A percentile compares a stretch with the other conserved stretches of the same genome.
phyloP scores from a whole-genome alignment of 2,329 filamentous ascomycete genomes.

The Stenocarpella maydis region DNA sequence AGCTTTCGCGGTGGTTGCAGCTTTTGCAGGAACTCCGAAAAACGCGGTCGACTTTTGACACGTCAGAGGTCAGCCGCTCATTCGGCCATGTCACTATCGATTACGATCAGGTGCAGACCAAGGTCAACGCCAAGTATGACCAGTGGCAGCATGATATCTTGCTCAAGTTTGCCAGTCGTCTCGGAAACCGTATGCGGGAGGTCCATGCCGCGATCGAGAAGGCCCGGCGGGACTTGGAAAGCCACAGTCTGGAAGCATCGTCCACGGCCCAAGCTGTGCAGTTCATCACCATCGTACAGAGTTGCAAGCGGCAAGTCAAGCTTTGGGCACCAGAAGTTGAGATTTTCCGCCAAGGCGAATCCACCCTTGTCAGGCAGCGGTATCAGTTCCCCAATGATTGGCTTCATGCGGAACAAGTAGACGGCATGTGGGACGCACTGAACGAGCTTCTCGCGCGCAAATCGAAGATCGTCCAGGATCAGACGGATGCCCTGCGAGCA shows the following conservation, averaged over 20 bases:
- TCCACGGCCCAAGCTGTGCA: constrained; percentile 97
- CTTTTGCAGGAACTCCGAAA: constrained; percentile 97
- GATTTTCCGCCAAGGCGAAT: constrained; percentile 94
- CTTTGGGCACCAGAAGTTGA: constrained; percentile 96
- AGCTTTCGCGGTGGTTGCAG: constrained; percentile 92
- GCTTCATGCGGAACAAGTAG: constrained; percentile 95
- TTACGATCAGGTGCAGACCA: constrained; percentile 98
- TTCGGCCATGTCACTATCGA: constrained; percentile 97
- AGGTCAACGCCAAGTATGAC: constrained; percentile 99
- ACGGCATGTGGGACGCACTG: constrained; percentile 92
- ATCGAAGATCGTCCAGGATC: constrained; percentile 93
- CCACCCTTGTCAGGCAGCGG: constrained; percentile 86
- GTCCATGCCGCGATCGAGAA: constrained; percentile 92
- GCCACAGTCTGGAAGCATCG: constrained; percentile 89
- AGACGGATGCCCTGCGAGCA: constrained; percentile 91
- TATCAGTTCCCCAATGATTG: constrained; percentile 95
- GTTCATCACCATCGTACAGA: constrained; percentile 98
- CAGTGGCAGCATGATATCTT: constrained; percentile 99
- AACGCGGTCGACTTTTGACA: constrained; percentile 95
- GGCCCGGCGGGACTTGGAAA: constrained; percentile 87
- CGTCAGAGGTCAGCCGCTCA: constrained; percentile 88
- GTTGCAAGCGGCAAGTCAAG: constrained; percentile 92
- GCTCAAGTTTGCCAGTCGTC: constrained; percentile 87
- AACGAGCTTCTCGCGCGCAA: constrained; percentile 93
- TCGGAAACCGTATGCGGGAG: constrained; percentile 90